Conservation (phyloP, 345 rosid species). For the Gossypium longicalyx region DNA sequence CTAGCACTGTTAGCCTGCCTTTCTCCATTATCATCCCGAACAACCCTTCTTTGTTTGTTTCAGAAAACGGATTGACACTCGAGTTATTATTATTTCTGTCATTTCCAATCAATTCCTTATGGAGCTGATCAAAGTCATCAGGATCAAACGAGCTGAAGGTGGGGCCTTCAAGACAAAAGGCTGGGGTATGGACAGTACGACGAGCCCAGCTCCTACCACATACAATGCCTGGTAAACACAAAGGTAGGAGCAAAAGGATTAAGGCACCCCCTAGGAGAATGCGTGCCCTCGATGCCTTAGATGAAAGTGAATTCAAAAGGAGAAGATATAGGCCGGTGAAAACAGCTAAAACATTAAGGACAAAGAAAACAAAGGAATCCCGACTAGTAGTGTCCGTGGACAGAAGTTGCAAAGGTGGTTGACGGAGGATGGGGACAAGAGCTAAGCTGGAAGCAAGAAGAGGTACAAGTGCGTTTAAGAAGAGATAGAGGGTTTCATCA, state of each 20-base stretch:
- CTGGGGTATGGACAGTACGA: constrained; percentile 14
- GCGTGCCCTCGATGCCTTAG: constrained; percentile 34
- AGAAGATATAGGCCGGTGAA: constrained; percentile 69
- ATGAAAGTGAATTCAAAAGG: constrained; percentile 40
- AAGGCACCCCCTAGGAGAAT: constrained; percentile 51
- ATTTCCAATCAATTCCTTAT: constrained; percentile 37
- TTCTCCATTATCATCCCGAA: constrained; percentile 34
- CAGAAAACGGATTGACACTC: not conserved
- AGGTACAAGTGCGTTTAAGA: constrained; percentile 57
- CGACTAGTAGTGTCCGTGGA: constrained; percentile 25
- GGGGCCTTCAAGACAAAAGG: constrained; percentile 24
- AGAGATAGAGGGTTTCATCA: constrained; percentile 45
- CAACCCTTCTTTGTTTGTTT: constrained; percentile 18
- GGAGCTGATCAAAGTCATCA: constrained; percentile 44
- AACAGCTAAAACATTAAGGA: constrained; percentile 52
- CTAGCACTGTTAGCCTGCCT: constrained; percentile 48
- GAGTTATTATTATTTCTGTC: constrained; percentile 10
- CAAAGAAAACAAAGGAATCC: constrained; percentile 48
- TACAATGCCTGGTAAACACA: constrained; percentile 57
- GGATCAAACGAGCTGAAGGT: constrained; percentile 39
- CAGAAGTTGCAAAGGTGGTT: constrained; percentile 35
- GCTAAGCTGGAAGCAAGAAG: constrained; percentile 42
- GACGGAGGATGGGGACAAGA: constrained; percentile 49
- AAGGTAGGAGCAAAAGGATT: constrained; percentile 45
- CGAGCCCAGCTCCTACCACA: constrained; percentile 46